Conservation (phyloP, 345 rosid species). For the Dimocarpus longan region DNA sequence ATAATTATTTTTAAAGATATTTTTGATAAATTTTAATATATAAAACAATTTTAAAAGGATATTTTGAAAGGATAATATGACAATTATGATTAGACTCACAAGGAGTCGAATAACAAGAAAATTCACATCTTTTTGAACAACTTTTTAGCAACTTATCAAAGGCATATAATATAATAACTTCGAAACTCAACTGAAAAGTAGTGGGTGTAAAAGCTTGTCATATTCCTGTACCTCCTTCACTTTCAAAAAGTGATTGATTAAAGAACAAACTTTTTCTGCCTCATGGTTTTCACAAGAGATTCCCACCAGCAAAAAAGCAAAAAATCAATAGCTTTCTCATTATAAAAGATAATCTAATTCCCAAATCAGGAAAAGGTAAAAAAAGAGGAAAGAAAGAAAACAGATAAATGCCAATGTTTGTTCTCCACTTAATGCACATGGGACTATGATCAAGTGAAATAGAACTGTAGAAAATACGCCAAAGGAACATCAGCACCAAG, state of each 20-base stretch:
- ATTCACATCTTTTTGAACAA: background rate
- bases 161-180: too few relatives aligned
- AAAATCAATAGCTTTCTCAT: background rate
- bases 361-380: background rate
- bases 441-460: background rate
- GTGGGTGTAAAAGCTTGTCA: background rate
- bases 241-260: background rate
- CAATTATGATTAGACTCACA: too few relatives aligned
- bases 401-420: background rate
- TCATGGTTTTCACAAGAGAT: background rate
- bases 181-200: background rate
- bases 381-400: background rate
- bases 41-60: too few relatives aligned
- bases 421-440: background rate
- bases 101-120: background rate
- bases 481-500: background rate
- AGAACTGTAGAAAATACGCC: background rate
- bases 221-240: background rate
- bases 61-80: too few relatives aligned
- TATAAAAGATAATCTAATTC: conserved; percentile 1
- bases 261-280: background rate
- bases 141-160: background rate
- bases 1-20: too few relatives aligned
- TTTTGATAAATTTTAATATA: too few relatives aligned
- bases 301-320: background rate